Percentiles rank a stretch among this genome's conserved stretches.
Evolutionary conservation across 257 asterid genomes (phyloP).

Genomic region (Capsicum chinense): DNA sequence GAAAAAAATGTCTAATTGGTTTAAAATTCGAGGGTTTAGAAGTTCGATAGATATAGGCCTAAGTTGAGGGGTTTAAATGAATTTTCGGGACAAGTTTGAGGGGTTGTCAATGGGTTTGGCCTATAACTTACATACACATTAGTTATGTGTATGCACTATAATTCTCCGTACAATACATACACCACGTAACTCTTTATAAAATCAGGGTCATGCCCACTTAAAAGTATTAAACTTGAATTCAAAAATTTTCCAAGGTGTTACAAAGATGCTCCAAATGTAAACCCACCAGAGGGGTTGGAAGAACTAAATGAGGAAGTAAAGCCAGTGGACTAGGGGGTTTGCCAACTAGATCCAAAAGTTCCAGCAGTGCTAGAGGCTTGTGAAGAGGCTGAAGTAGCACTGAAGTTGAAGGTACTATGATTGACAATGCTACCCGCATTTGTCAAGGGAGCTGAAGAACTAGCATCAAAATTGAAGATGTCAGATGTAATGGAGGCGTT

Average conservation of each 20-base stretch:
- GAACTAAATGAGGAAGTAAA: constrained; percentile 53
- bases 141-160: too few species aligned
- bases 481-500: constrained; percentile 46
- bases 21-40: too few species aligned
- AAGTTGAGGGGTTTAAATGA: too few species aligned
- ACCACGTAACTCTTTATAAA: too few species aligned
- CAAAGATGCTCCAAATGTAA: constrained; percentile 55
- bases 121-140: too few species aligned
- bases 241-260: neutral
- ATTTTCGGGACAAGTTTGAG: too few species aligned
- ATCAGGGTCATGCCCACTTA: too few species aligned
- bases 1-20: too few species aligned
- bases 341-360: constrained; percentile 54
- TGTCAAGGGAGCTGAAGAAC: constrained; percentile 32
- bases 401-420: constrained; percentile 35
- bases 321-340: constrained; percentile 40
- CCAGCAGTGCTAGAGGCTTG: constrained; percentile 24
- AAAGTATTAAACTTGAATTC: too few species aligned
- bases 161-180: too few species aligned
- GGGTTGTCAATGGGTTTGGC: too few species aligned
- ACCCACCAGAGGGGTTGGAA: constrained; percentile 55
- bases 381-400: constrained; percentile 30
- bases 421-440: constrained; percentile 7
- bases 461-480: constrained; percentile 39
- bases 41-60: too few species aligned